Percentiles rank a stretch among this genome's conserved stretches.
These are phyloP conservation scores for Fusarium algeriense DNA, from an alignment of 2,329 filamentous ascomycete genomes.

Conservation along the genomic window DNA sequence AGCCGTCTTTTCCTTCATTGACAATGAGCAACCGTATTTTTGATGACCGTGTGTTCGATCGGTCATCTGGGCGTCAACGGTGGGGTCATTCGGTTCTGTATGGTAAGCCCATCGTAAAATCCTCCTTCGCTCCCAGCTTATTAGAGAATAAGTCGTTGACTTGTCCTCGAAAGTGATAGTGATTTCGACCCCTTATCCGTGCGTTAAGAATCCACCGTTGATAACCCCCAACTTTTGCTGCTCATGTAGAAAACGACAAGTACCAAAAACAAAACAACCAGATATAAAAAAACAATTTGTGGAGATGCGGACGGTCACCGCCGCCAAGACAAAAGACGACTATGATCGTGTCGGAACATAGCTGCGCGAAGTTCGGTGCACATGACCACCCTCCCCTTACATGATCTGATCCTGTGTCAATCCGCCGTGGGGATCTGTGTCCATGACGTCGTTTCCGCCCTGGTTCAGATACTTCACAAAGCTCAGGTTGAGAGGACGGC, in stretches of 20 bases:
- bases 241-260: slow-evolving; percentile 37
- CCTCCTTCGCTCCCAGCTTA: slow-evolving; percentile 34
- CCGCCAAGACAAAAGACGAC: slow-evolving; percentile 20
- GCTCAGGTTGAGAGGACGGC: slow-evolving; percentile 90
- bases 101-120: slow-evolving; percentile 33
- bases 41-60: slow-evolving; percentile 24
- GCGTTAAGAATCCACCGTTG: slow-evolving; percentile 37
- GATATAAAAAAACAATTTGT: slow-evolving; percentile 39
- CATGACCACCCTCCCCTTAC: slow-evolving; percentile 61
- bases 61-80: slow-evolving; percentile 28
- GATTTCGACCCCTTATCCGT: slow-evolving; percentile 39
- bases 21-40: slow-evolving; percentile 40
- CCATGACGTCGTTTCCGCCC: slow-evolving; percentile 79
- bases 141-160: slow-evolving; percentile 41
- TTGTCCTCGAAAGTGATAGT: slow-evolving; percentile 36
- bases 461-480: slow-evolving; percentile 92
- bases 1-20: slow-evolving; percentile 33
- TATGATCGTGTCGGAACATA: slow-evolving; percentile 17
- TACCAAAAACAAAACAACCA: slow-evolving; percentile 38
- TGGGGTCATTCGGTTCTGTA: slow-evolving; percentile 32
- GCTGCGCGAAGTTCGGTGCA: slow-evolving; percentile 19
- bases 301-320: slow-evolving; percentile 3
- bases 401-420: slow-evolving; percentile 99
- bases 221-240: slow-evolving; percentile 46
- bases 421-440: slow-evolving; percentile 79